A percentile compares a stretch with the other conserved stretches of the same genome.
Conservation (phyloP, 208 protist genomes). For the Polymyxa betae region DNA sequence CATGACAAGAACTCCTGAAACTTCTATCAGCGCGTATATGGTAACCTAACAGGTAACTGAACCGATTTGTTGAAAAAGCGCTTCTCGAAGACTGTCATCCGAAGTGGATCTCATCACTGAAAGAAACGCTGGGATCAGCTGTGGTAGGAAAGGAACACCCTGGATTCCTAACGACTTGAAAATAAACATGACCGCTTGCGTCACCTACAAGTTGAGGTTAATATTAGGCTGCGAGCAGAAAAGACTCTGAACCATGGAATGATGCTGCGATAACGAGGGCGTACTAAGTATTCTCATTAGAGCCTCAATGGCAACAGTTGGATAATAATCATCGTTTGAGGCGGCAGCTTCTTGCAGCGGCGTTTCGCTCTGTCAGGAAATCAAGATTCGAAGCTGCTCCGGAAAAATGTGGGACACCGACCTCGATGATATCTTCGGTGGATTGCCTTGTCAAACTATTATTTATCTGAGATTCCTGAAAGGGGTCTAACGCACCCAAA, state of each 20-base stretch:
- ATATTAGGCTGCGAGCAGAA: neutral
- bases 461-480: neutral
- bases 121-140: slow-evolving; percentile 82
- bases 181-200: slow-evolving; percentile 81
- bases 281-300: slow-evolving; percentile 83
- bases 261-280: slow-evolving; percentile 75
- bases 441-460: neutral
- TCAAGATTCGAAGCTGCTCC: neutral
- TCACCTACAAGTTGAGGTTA: slow-evolving; percentile 33
- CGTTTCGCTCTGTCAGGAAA: neutral
- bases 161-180: slow-evolving; percentile 80
- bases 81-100: slow-evolving; percentile 72
- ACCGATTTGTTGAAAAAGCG: slow-evolving; percentile 72
- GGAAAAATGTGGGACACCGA: neutral
- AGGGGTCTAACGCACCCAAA: slow-evolving; percentile 86
- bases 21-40: slow-evolving; percentile 62
- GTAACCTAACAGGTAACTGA: neutral
- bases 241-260: slow-evolving; percentile 66
- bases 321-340: slow-evolving; percentile 80
- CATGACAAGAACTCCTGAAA: slow-evolving; percentile 72
- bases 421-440: neutral
- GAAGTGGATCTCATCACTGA: slow-evolving; percentile 68
- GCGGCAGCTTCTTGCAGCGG: neutral
- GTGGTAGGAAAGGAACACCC: slow-evolving; percentile 79
- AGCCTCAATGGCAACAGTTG: slow-evolving; percentile 77